These are phyloP conservation scores for Lactarius hatsudake DNA, from an alignment of 768 basidiomycete genomes.

Conservation along the genomic window DNA sequence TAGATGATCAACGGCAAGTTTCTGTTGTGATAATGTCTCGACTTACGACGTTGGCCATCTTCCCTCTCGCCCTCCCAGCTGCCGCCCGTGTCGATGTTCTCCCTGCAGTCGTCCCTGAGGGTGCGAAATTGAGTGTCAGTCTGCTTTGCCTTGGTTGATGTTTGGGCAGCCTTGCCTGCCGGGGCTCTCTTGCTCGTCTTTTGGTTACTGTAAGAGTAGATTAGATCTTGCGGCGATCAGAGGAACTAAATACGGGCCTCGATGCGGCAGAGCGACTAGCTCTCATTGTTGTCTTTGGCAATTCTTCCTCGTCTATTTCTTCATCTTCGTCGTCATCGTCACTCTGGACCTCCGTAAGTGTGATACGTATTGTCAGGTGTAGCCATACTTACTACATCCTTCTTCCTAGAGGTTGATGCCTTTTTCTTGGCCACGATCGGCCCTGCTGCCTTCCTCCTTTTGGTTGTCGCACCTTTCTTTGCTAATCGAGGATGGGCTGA, in stretches of 20 bases:
- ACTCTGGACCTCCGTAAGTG: conserved; percentile 55
- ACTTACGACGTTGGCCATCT: conserved; percentile 49
- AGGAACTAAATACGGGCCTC: conserved; percentile 42
- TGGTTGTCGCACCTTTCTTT: conserved; percentile 29
- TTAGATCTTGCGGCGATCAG: not conserved
- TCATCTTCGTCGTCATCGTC: conserved; percentile 58
- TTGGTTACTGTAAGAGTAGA: conserved; percentile 33
- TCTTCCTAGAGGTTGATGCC: conserved; percentile 32
- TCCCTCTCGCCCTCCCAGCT: conserved; percentile 64
- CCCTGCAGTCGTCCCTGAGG: conserved; percentile 39
- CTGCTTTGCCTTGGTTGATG: conserved; percentile 43
- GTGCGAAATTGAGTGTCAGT: conserved; percentile 61
- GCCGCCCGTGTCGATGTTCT: conserved; percentile 60
- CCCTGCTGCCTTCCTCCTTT: conserved; percentile 35
- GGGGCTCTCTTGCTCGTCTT: conserved; percentile 50
- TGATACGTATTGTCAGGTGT: conserved; percentile 34
- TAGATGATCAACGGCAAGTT: not conserved
- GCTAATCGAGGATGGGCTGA: conserved; percentile 31
- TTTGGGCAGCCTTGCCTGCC: conserved; percentile 44
- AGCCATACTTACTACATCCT: conserved; percentile 35
- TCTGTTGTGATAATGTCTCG: conserved; percentile 2
- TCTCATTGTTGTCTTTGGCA: conserved; percentile 49
- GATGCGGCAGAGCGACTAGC: conserved; percentile 63
- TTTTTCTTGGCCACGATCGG: conserved; percentile 31
- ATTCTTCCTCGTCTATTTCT: conserved; percentile 51